phyloP scores from a whole-genome alignment of 371 early-diverging fungal species.

The Mucor sp. region DNA sequence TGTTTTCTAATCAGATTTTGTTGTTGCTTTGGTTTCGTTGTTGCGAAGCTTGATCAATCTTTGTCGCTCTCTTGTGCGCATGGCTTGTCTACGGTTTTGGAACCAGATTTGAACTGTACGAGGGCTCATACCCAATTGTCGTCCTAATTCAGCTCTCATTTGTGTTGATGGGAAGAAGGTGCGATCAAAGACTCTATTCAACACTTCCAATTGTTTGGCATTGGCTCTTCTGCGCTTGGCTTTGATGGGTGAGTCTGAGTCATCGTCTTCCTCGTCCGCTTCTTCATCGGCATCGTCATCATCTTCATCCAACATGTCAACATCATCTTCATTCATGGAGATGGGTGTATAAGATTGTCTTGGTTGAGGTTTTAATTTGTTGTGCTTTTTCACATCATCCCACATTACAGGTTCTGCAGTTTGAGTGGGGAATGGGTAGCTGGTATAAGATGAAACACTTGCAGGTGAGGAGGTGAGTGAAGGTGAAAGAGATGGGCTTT shows the following conservation, averaged over 20 bases:
- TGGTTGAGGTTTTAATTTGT: not conserved
- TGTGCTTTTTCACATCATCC: slow-evolving; percentile 17
- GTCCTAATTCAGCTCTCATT: slow-evolving; percentile 82
- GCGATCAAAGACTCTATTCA: slow-evolving; percentile 60
- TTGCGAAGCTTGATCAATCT: slow-evolving; percentile 33
- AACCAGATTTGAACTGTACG: slow-evolving; percentile 95
- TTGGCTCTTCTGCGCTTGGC: slow-evolving; percentile 57
- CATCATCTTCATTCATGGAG: slow-evolving; percentile 13
- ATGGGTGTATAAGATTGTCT: slow-evolving; percentile 11
- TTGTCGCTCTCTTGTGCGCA: slow-evolving; percentile 59
- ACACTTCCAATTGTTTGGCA: slow-evolving; percentile 55
- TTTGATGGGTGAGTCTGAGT: slow-evolving; percentile 34
- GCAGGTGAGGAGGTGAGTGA: slow-evolving; percentile 37
- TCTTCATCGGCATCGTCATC: slow-evolving; percentile 5
- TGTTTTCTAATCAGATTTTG: not conserved
- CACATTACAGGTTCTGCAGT: not conserved
- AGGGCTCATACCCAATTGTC: slow-evolving; percentile 85
- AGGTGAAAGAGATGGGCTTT: slow-evolving; percentile 38
- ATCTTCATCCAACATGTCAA: not conserved
- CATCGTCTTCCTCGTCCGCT: slow-evolving; percentile 22
- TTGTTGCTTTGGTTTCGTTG: slow-evolving; percentile 11
- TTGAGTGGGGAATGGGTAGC: slow-evolving; percentile 27
- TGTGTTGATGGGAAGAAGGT: slow-evolving; percentile 72
- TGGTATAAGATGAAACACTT: slow-evolving; percentile 28
- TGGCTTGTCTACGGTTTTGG: slow-evolving; percentile 87